phyloP scores from a whole-genome alignment of 192 early-diverging fungal species.

The Haplosporangium gracile region DNA sequence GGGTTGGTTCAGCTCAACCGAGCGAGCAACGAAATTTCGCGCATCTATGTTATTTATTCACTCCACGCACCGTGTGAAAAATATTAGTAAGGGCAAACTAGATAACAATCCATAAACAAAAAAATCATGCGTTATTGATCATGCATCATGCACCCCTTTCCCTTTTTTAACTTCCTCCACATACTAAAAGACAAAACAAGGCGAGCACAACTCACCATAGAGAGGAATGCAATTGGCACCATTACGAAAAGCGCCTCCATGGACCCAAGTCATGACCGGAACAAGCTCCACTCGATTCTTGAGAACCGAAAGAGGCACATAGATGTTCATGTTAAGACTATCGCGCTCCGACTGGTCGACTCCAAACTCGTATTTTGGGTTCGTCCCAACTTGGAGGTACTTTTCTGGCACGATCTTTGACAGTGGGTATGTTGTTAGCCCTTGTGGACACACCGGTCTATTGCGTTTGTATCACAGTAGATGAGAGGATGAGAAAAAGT shows the following conservation, averaged over 20 bases:
- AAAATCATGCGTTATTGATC: too few species aligned
- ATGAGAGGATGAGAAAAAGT: too few species aligned
- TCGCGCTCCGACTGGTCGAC: slow-evolving; percentile 22
- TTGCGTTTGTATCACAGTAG: background rate
- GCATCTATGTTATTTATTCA: slow-evolving; percentile 14
- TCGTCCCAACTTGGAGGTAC: background rate
- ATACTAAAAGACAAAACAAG: background rate
- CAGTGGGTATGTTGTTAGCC: background rate
- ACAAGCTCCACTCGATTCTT: background rate
- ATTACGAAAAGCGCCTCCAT: slow-evolving; percentile 30
- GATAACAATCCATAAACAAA: too few species aligned
- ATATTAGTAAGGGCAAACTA: background rate
- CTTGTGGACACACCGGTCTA: background rate
- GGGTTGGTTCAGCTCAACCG: slow-evolving; percentile 28
- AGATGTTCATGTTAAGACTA: slow-evolving; percentile 37
- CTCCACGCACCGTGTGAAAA: background rate
- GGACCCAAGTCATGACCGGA: slow-evolving; percentile 38
- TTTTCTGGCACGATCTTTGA: background rate
- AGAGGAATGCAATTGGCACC: slow-evolving; percentile 29
- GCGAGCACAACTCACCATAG: slow-evolving; percentile 14
- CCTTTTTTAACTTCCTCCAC: background rate
- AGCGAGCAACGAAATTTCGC: slow-evolving; percentile 28
- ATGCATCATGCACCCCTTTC: background rate
- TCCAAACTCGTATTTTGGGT: slow-evolving; percentile 19
- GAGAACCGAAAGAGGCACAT: slow-evolving; percentile 15